Base-by-base conservation (phyloP, 2,329 filamentous ascomycete species). In the Calonectria crousiana region DNA sequence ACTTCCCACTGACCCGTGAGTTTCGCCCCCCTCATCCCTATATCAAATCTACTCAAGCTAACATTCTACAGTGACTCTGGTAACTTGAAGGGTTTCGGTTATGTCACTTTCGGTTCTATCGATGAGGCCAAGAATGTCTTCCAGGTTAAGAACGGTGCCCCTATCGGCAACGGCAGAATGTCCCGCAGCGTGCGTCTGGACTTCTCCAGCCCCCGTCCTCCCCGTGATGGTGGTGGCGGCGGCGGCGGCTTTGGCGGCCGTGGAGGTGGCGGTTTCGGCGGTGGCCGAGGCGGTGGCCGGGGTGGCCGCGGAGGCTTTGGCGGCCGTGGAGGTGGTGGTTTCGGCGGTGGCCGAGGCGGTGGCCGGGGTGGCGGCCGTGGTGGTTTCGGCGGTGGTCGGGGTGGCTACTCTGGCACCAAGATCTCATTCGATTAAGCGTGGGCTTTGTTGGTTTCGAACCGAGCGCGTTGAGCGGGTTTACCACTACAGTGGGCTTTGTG, bases 1-100 rank as follows among this genome's bases (percentile, higher is more conserved):
- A 83, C 93, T 98, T 75, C 96, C 96, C 67, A 98, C 96, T 74
- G 95, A 98, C 84, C 92, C 89, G 88, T 92, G 86, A 86, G 90
- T 89, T 41, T 9, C 67, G 28, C 18, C 13, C 18, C 13, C 51
- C 1, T 41, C 2, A 30, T 18, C 67, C 16, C 38, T 44, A 44
- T 44, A 16, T n/a, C 28, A n/a, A 49, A 10, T 47, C 16, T 11
- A 62, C 26, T 38, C 32, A 41, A 64, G 49, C 79, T 80, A 75
- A 81, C 75, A 23, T 6, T 32, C 14, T 10, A 36, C 73, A 93
- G 92, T 84, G 95, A 98, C 75, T 92, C 92, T 76, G 95, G 95
- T 78, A 91, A 92, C 80, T 93, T 93, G 83, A 98, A 98, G 93
- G 96, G 96, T 72, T 98, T 97, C 85, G 96, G 95, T 70, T 98